Percentiles rank a stretch among this genome's conserved stretches.
Evolutionary conservation across 805 yeast species (phyloP).

Genomic region (Ogataea methylovora): DNA sequence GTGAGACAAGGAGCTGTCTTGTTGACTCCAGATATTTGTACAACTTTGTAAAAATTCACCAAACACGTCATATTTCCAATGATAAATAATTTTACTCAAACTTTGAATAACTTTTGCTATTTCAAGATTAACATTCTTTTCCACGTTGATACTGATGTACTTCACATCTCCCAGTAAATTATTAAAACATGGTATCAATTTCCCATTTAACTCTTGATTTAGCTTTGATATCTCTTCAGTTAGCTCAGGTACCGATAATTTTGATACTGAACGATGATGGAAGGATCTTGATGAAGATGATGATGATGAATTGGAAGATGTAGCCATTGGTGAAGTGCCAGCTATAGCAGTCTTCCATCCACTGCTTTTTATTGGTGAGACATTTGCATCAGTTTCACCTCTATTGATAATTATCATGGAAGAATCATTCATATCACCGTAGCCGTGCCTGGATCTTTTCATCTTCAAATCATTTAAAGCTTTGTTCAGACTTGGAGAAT

Average conservation of each 20-base stretch:
- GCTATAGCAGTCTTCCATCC: constrained; percentile 15
- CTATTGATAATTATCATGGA: constrained; percentile 11
- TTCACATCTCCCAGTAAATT: constrained; percentile 35
- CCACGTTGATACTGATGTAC: constrained; percentile 35
- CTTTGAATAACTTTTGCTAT: constrained; percentile 7
- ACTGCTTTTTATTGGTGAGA: constrained; percentile 4
- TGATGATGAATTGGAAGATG: constrained; percentile 8
- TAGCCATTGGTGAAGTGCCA: constrained; percentile 4
- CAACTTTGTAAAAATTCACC: constrained; percentile 17
- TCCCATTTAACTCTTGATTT: constrained; percentile 24
- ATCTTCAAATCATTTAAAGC: constrained; percentile 19
- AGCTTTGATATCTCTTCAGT: constrained; percentile 13
- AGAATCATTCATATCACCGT: constrained; percentile 4
- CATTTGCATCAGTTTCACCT: constrained; percentile 7
- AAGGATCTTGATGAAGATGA: constrained; percentile 6
- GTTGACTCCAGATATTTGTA: constrained; percentile 16
- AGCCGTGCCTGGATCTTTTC: constrained; percentile 9
- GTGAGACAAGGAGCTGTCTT: neutral
- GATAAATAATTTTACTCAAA: constrained; percentile 10
- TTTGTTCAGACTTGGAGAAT: constrained; percentile 26
- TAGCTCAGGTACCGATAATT: constrained; percentile 12
- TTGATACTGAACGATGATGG: constrained; percentile 6
- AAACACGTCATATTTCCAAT: constrained; percentile 19
- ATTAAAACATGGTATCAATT: constrained; percentile 40
- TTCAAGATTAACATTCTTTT: constrained; percentile 26